phyloP scores from a whole-genome alignment of 2,329 filamentous ascomycete genomes.

The Gyromitra esculenta region DNA sequence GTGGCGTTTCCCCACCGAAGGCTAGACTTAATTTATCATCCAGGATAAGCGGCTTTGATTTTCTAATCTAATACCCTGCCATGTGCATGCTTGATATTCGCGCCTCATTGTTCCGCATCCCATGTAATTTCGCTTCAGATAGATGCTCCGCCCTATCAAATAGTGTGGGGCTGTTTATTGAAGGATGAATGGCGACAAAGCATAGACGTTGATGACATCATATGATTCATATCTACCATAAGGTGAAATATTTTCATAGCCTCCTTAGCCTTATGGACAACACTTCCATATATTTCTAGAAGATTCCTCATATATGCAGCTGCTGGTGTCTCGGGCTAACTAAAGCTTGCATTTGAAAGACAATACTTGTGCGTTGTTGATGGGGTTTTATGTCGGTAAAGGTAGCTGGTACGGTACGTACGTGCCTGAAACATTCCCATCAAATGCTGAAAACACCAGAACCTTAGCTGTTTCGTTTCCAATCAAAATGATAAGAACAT shows the following conservation, averaged over 20 bases:
- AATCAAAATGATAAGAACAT: background rate
- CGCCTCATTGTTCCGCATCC: slow-evolving; percentile 25
- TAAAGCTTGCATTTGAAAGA: background rate
- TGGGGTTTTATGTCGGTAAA: background rate
- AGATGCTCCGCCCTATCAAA: slow-evolving; percentile 20
- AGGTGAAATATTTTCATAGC: slow-evolving; percentile 2
- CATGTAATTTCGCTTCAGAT: slow-evolving; percentile 28
- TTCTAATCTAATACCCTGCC: slow-evolving; percentile 16
- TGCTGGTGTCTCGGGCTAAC: background rate
- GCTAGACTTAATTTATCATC: slow-evolving; percentile 2
- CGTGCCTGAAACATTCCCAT: background rate
- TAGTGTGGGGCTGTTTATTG: background rate
- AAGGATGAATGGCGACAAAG: slow-evolving; percentile 17
- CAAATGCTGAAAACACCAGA: background rate
- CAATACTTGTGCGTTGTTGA: background rate
- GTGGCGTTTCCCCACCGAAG: slow-evolving; percentile 2
- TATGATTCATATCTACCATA: slow-evolving; percentile 2
- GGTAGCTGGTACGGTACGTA: background rate
- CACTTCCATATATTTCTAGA: background rate
- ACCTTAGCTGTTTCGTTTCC: background rate
- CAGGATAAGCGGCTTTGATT: slow-evolving; percentile 12
- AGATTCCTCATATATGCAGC: no score
- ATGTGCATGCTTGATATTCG: slow-evolving; percentile 22
- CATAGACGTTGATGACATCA: slow-evolving; percentile 8
- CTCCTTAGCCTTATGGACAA: background rate